Evolutionary conservation across 2,329 filamentous ascomycete species (phyloP), one percentile per base, ranked within the genome.

Genomic region (Emmonsiellopsis sp.): DNA sequence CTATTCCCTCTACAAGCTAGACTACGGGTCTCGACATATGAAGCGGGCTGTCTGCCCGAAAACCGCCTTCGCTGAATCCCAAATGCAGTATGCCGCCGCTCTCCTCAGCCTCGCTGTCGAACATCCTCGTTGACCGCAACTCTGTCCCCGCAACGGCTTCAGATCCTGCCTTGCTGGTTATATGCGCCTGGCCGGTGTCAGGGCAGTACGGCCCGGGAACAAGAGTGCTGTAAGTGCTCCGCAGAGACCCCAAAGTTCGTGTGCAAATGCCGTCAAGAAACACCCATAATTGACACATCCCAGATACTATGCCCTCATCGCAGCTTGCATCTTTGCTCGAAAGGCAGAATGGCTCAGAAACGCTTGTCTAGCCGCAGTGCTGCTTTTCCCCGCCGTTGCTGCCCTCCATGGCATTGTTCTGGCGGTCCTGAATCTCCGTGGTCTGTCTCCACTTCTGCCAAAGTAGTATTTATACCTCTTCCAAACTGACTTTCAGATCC

Each of bases 261-360:
- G 21, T 27, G 21, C 21, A 27, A 27, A 27, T 27, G 21, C 21
- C 21, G 21, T 27, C 21, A 27, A 27, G 21, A 27, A 27, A 27
- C 3, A 27, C 3, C 21, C 21, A 27, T 27, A 27, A 1, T 5
- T 27, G 5, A 27, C 21, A 27, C 21, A 27, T 27, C 21, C 21
- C 21, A 81, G 80, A 55, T 84, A 85, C 64, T 86, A 87, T 62
- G 74, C 80, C 43, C 76, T 86, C 1, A 77, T 86, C 49, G 75
- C 79, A 48, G 76, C 81, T 2, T 86, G 83, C 60, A 74, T 86
- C 3, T 65, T 86, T 47, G 82, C 79, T n/a, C 74, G 81, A 48
- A 82, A 80, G 58, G 68, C 70, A 32, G 77, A 81, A 65, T 85
- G 81, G 81, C 71, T 86, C 3, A 75, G 78, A 51, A 80, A 80